A percentile compares a stretch with the other conserved stretches of the same genome.
These are phyloP conservation scores for Symbiodinium natans DNA, from an alignment of 73 alveolate genomes.

Conservation along the genomic window DNA sequence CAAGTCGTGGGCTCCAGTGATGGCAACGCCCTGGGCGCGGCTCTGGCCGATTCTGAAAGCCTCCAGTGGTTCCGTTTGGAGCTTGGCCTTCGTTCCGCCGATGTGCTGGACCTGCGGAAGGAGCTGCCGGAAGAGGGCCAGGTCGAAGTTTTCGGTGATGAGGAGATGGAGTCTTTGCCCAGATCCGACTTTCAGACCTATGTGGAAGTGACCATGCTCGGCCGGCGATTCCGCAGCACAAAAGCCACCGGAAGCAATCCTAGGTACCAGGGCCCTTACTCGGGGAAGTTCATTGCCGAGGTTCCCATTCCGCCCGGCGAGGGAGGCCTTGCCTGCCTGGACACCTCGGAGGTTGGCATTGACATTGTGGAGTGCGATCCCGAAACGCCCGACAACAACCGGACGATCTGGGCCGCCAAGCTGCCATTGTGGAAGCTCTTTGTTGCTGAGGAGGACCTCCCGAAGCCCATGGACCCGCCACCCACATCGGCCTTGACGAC, in stretches of 20 bases:
- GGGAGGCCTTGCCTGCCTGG: conserved; percentile 34
- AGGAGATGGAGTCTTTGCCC: background rate
- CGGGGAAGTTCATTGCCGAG: conserved; percentile 80
- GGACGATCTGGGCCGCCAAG: conserved; percentile 90
- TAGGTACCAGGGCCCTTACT: conserved; percentile 45
- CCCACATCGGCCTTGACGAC: background rate
- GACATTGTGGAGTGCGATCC: conserved; percentile 67
- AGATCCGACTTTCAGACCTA: conserved; percentile 64
- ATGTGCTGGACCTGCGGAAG: conserved; percentile 34
- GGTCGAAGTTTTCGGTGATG: conserved; percentile 75
- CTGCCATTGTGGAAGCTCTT: conserved; percentile 72
- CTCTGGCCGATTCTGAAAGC: conserved; percentile 26
- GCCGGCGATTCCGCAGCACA: conserved; percentile 46
- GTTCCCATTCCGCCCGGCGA: conserved; percentile 64
- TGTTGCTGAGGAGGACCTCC: conserved; percentile 42
- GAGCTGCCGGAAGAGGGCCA: conserved; percentile 89
- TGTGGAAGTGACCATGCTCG: conserved; percentile 59
- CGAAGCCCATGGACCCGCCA: background rate
- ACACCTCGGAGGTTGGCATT: conserved; percentile 78
- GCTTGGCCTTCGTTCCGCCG: conserved; percentile 54
- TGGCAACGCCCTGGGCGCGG: conserved; percentile 39
- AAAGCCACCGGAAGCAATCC: background rate
- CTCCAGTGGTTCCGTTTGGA: conserved; percentile 47
- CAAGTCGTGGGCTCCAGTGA: conserved; percentile 78
- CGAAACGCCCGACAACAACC: conserved; percentile 39